A percentile compares a stretch with the other conserved stretches of the same genome.
These are phyloP conservation scores for Alternaria infectoria DNA, from an alignment of 2,329 filamentous ascomycete genomes.

Conservation along the genomic window DNA sequence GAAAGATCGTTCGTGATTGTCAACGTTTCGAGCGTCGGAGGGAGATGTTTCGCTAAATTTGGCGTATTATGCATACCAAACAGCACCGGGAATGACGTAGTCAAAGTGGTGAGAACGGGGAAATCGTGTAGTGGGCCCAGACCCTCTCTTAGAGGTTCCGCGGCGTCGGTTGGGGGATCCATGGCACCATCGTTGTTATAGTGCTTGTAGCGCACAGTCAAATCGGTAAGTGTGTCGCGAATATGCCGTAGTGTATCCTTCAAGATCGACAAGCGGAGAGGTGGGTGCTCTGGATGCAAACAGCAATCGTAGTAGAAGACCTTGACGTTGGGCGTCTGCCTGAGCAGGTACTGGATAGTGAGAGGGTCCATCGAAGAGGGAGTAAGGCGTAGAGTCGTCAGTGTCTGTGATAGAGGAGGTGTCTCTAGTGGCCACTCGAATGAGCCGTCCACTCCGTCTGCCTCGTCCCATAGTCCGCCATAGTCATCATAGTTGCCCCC, in stretches of 20 bases:
- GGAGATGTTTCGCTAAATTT: background rate
- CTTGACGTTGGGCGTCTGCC: background rate
- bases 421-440: background rate
- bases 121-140: background rate
- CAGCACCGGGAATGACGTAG: background rate
- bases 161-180: background rate
- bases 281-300: background rate
- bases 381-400: background rate
- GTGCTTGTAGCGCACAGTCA: background rate
- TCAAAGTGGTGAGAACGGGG: background rate
- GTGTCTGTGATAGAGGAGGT: background rate
- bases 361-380: background rate
- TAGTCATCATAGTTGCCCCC: background rate
- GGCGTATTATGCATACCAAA: background rate
- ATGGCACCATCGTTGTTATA: background rate
- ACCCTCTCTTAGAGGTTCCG: background rate
- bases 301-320: conserved; percentile 1
- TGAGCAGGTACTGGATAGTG: background rate
- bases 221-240: background rate
- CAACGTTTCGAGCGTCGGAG: background rate
- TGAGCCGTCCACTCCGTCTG: background rate
- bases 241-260: background rate
- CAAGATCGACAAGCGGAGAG: background rate
- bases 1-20: background rate
- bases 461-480: background rate